Evolutionary conservation across 23 red algal species (phyloP), one percentile per base, ranked within the genome.

Genomic region (Gracilaria domingensis): DNA sequence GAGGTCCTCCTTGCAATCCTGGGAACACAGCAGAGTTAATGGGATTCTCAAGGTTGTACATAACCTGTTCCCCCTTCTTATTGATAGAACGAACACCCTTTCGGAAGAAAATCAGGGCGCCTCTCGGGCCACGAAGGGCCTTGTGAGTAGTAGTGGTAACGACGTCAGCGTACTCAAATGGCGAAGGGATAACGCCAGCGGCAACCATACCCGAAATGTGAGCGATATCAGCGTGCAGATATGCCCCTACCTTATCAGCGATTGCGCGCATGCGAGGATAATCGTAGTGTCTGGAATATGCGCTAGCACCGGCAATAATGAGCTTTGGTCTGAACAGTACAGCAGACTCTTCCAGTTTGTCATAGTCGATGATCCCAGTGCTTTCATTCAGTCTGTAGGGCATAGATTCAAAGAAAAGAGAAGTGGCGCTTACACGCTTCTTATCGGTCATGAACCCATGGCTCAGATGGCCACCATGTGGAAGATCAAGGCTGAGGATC

Each of bases 11-110:
- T 83, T 99, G 97, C 28, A 99, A 45, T 33, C 97, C 97, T 26
- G 97, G 97, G 88, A 99, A 99, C 23, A 99, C 97, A 25, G 97
- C 97, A n/a, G 88, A 90, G 88, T 95, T 96, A 54, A 99, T 99
- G 36, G 97, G 91, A 30, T 91, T 75, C 78, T 99, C 94, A 21
- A 99, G 75, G 47, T 99, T 91, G 86, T 99, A 99, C 81, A 89
- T 83, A 20, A 95, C 86, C 24, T 93, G 42, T 47, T 95, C 81
- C 12, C 95, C 95, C 36, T 92, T 94, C 91, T 95, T 95, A 74
- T 96, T 85, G 78, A 91, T 47, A 13, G 83, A 87, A 64, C 88
- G 86, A 34, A 96, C 85, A 69, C 97, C 97, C 80, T 95, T 96
- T 5, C 97, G 91, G 89, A 93, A 99, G 79, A 99, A 99, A 74